phyloP scores from a whole-genome alignment of 2,329 filamentous ascomycete genomes.

The Furcasterigmium sp. region DNA sequence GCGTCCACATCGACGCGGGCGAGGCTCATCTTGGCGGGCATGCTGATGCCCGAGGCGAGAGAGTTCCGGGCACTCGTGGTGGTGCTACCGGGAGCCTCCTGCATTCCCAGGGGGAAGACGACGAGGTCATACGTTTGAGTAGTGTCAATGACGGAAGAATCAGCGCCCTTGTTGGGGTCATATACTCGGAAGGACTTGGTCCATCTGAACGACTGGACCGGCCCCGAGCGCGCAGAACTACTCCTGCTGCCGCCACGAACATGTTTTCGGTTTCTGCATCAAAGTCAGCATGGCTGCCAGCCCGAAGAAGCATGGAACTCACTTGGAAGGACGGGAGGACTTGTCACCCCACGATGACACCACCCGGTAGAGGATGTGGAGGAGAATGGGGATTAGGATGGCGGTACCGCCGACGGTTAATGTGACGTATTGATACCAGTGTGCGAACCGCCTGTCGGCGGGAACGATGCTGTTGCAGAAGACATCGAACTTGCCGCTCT shows the following conservation, averaged over 20 bases:
- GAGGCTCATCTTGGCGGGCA: slow-evolving; percentile 7
- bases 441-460: slow-evolving; percentile 12
- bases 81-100: slow-evolving; percentile 1
- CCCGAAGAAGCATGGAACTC: background rate
- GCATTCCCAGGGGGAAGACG: slow-evolving; percentile 8
- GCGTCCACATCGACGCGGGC: slow-evolving; percentile 13
- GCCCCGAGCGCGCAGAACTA: background rate
- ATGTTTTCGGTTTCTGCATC: background rate
- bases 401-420: slow-evolving; percentile 18
- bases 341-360: background rate
- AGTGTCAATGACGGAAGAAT: background rate
- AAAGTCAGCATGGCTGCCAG: too few species aligned
- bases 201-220: background rate
- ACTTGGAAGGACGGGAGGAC: background rate
- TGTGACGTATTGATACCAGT: slow-evolving; percentile 20
- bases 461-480: slow-evolving; percentile 24
- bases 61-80: background rate
- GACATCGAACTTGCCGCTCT: slow-evolving; percentile 15
- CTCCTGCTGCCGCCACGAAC: background rate
- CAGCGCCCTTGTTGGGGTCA: slow-evolving; percentile 6
- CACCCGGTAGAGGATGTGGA: slow-evolving; percentile 3
- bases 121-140: slow-evolving; percentile 9
- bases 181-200: slow-evolving; percentile 12
- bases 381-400: slow-evolving; percentile 15
- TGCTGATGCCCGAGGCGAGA: slow-evolving; percentile 5